Base-by-base conservation (phyloP, 257 asterid genomes). In the Nicotiana paniculata region DNA sequence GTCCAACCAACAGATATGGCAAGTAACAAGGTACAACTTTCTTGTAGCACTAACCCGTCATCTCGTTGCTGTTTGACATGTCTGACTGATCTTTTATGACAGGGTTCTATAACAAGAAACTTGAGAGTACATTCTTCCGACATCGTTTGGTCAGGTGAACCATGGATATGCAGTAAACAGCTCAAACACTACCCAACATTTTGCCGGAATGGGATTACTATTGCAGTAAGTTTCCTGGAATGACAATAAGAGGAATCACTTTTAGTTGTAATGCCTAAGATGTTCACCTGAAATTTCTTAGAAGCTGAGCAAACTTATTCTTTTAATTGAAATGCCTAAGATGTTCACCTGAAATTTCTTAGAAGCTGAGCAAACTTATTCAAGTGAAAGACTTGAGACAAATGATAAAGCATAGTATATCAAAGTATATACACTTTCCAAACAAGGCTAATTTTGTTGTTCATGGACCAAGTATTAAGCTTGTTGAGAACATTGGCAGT, bases 121-220 rank as follows among this genome's bases (percentile, higher is more conserved):
- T 84, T 90, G 83, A 90, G 88, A 87, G 91, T 92, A 61, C 90
- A 79, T 86, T 89, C 84, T 70, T 90, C 95, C 53, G 97, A 90
- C 66, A 96, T 96, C 81, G 88, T 93, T 4, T 96, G 99, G 99
- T 93, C 97, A 3, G 99, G 98, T 80, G 85, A 87, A 62, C 85
- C 97, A 77, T 96, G 98, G 98, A 76, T 91, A 67, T 96, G 99
- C 75, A 92, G 97, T 81, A 96, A 94, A 90, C 99, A 90, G 88
- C 91, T 96, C 88, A 96, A 92, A 86, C 99, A 96, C 82, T 96
- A 89, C 85, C 93, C 97, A 35, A 91, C 93, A 70, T 96, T 96
- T 84, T 57, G 85, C 87, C 92, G 97, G 88, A 94, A 91, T 80
- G 99, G 98, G 66, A 87, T 91, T 82, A 89, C 95, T 37, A 94